Percentiles rank a stretch among this genome's conserved stretches.
These are phyloP conservation scores for Coemansia sp. DNA, from an alignment of 371 early-diverging fungal species.

Conservation along the genomic window DNA sequence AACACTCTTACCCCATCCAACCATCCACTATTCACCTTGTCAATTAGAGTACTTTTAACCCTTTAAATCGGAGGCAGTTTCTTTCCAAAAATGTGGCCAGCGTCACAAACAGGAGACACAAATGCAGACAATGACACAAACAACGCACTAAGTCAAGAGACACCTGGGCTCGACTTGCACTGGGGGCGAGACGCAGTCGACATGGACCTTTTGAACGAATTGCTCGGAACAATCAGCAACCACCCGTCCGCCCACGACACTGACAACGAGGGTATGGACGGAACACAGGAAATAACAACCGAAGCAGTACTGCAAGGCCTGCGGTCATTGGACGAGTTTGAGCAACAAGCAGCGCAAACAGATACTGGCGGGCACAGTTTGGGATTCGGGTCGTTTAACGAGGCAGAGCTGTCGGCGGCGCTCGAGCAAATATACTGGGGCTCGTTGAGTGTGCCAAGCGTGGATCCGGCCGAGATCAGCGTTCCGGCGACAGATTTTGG, in stretches of 20 bases:
- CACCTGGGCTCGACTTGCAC: neutral
- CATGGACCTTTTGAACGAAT: neutral
- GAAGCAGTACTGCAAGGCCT: constrained; percentile 31
- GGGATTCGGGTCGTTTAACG: constrained; percentile 21
- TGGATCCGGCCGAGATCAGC: constrained; percentile 15
- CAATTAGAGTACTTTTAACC: no score
- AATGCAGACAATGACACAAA: neutral
- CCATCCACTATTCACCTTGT: no score
- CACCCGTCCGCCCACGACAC: neutral
- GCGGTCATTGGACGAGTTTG: constrained; percentile 40
- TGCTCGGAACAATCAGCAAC: constrained; percentile 2
- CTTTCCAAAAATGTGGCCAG: no score
- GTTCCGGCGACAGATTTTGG: neutral
- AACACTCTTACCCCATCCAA: no score
- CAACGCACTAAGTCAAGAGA: neutral
- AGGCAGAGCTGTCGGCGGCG: constrained; percentile 44
- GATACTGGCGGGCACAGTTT: neutral
- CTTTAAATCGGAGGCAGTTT: no score
- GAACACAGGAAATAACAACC: constrained; percentile 20
- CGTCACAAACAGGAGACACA: neutral
- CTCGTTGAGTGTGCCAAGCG: constrained; percentile 19
- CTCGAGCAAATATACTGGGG: constrained; percentile 46
- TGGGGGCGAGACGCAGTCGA: constrained; percentile 1
- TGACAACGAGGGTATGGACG: no score
- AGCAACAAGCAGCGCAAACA: constrained; percentile 33